phyloP scores from a whole-genome alignment of 2,329 filamentous ascomycete genomes.

The Trichoderma brevicompactum region DNA sequence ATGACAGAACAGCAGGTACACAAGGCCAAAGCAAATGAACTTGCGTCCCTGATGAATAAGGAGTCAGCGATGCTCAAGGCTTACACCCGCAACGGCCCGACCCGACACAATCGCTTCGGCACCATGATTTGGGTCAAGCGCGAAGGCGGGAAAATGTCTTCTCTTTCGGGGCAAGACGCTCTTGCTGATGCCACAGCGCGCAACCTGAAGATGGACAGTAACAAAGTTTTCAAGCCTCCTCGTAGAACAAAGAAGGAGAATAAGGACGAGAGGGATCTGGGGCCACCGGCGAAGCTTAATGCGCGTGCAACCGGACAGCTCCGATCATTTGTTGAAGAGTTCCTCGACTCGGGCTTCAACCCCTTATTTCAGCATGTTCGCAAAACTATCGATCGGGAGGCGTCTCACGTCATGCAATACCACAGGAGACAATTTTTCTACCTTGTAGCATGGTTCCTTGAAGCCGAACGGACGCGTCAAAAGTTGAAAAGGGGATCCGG shows the following conservation, averaged over 20 bases:
- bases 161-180: conserved; percentile 86
- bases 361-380: conserved; percentile 83
- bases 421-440: conserved; percentile 91
- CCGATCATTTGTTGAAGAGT: conserved; percentile 84
- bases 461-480: conserved; percentile 78
- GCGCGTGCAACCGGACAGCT: conserved; percentile 75
- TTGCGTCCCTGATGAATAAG: conserved; percentile 75
- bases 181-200: conserved; percentile 73
- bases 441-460: conserved; percentile 87
- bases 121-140: conserved; percentile 97
- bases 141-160: conserved; percentile 80
- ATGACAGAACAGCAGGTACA: conserved; percentile 75
- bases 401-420: conserved; percentile 75
- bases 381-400: conserved; percentile 88
- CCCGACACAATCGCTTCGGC: conserved; percentile 90
- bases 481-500: conserved; percentile 59
- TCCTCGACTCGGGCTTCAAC: conserved; percentile 94
- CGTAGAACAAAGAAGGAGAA: conserved; percentile 64
- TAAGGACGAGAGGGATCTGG: conserved; percentile 74
- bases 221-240: conserved; percentile 88
- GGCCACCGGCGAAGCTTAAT: conserved; percentile 71
- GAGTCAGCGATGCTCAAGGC: conserved; percentile 82
- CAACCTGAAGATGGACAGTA: conserved; percentile 85
- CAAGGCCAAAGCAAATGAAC: conserved; percentile 71
- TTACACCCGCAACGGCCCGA: conserved; percentile 77